Conservation (phyloP, 805 yeast species). For the Monosporozyma aerobia region DNA sequence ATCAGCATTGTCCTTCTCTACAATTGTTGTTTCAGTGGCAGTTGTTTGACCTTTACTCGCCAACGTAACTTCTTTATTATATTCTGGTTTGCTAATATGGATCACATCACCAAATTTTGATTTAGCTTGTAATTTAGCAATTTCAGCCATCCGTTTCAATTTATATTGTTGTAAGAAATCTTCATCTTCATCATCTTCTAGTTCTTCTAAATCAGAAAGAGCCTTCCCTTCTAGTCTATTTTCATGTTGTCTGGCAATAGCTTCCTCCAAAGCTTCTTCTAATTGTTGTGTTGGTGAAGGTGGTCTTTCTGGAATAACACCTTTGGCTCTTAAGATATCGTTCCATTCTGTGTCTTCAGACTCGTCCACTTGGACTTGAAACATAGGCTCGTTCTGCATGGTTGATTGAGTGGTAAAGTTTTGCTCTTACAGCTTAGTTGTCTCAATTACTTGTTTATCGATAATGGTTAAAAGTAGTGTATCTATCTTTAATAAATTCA, state of each 20-base stretch:
- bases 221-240: constrained; percentile 71
- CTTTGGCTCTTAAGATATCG: constrained; percentile 82
- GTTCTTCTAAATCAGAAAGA: constrained; percentile 71
- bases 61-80: constrained; percentile 73
- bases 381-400: constrained; percentile 42
- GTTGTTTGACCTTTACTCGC: constrained; percentile 41
- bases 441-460: too few species aligned
- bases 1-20: constrained; percentile 1
- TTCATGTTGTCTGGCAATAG: constrained; percentile 68
- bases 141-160: constrained; percentile 65
- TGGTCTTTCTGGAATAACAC: constrained; percentile 85
- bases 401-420: not conserved
- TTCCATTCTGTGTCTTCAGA: constrained; percentile 98
- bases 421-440: not conserved
- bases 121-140: constrained; percentile 46
- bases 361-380: constrained; percentile 85
- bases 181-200: constrained; percentile 91
- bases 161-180: constrained; percentile 76
- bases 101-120: constrained; percentile 66
- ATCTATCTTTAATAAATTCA: too few species aligned
- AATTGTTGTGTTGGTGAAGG: constrained; percentile 80
- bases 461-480: too few species aligned
- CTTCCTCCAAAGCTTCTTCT: constrained; percentile 83
- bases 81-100: constrained; percentile 81
- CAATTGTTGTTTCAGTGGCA: constrained; percentile 4